Percentiles rank a stretch among this genome's conserved stretches.
Evolutionary conservation across 805 yeast genomes (phyloP).

Genomic region (Candida ortonii): DNA sequence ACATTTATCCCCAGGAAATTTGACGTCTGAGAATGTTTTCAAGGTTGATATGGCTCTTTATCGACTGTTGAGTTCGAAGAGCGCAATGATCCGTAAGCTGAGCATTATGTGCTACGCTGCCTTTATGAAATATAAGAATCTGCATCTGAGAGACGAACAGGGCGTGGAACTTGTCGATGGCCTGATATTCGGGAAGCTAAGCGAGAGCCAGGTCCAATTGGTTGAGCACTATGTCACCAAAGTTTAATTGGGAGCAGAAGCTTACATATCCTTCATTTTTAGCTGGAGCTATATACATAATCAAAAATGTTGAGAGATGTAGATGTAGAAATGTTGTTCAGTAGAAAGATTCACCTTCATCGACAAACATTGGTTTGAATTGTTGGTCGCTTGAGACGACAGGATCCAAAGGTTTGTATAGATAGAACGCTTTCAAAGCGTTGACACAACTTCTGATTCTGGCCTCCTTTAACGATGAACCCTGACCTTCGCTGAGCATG

Average conservation of each 20-base stretch:
- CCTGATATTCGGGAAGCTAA: slow-evolving; percentile 36
- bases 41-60: slow-evolving; percentile 34
- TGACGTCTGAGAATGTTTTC: slow-evolving; percentile 25
- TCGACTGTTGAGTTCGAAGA: slow-evolving; percentile 29
- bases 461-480: slow-evolving; percentile 85
- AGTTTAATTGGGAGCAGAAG: slow-evolving; percentile 3
- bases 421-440: slow-evolving; percentile 87
- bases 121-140: slow-evolving; percentile 16
- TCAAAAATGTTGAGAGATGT: slow-evolving; percentile 4
- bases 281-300: slow-evolving; percentile 18
- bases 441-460: slow-evolving; percentile 88
- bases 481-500: slow-evolving; percentile 92
- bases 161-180: slow-evolving; percentile 27
- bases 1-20: slow-evolving; percentile 8
- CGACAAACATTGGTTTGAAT: slow-evolving; percentile 36
- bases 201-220: slow-evolving; percentile 43
- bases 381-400: slow-evolving; percentile 59
- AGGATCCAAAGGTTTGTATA: slow-evolving; percentile 74
- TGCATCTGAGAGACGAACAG: slow-evolving; percentile 11
- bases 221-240: slow-evolving; percentile 42
- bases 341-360: slow-evolving; percentile 36
- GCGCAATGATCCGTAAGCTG: slow-evolving; percentile 38
- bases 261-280: slow-evolving; percentile 9
- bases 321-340: slow-evolving; percentile 8
- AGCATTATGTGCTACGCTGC: slow-evolving; percentile 40